Percentiles rank a stretch among this genome's conserved stretches.
phyloP scores from a whole-genome alignment of 2,329 filamentous ascomycete species.

The Cadophora malorum region DNA sequence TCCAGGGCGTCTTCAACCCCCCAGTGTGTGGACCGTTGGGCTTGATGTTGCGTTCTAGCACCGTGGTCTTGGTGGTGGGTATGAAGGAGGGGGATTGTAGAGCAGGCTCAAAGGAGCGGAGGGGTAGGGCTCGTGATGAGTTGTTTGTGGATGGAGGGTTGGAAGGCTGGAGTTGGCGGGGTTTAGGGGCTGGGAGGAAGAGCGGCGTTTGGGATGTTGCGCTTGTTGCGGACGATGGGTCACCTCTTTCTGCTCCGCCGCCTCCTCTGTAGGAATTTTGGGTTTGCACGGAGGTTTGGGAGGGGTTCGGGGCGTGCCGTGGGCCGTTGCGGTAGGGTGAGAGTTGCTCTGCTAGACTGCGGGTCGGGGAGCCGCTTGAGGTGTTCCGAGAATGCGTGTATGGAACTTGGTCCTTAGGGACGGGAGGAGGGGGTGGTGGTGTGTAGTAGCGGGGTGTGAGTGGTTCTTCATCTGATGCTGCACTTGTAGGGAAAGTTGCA shows the following conservation, averaged over 20 bases:
- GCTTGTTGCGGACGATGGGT: constrained; percentile 36
- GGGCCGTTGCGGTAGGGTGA: constrained; percentile 28
- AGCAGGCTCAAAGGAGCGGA: constrained; percentile 67
- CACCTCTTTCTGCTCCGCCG: constrained; percentile 14
- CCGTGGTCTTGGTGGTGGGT: constrained; percentile 65
- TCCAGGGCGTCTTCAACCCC: constrained; percentile 67
- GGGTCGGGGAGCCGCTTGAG: constrained; percentile 35
- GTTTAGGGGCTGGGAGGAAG: constrained; percentile 27
- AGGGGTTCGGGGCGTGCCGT: constrained; percentile 32
- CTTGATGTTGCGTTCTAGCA: constrained; percentile 61
- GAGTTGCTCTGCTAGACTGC: constrained; percentile 41
- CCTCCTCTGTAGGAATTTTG: constrained; percentile 19
- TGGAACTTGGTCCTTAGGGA: constrained; percentile 56
- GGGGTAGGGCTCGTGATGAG: constrained; percentile 56
- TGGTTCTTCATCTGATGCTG: constrained; percentile 60
- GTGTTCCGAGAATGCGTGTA: constrained; percentile 40
- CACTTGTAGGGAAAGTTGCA: constrained; percentile 61
- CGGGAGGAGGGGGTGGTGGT: constrained; percentile 62
- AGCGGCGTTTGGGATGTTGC: constrained; percentile 37
- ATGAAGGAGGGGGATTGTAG: constrained; percentile 56
- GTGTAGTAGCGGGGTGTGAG: constrained; percentile 65
- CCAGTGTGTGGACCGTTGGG: constrained; percentile 58
- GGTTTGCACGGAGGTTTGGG: constrained; percentile 31
- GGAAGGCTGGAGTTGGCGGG: constrained; percentile 21
- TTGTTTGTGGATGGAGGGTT: constrained; percentile 33